Percentiles rank a stretch among this genome's conserved stretches.
Evolutionary conservation across 495 filamentous ascomycete genomes (phyloP).

Genomic region (Hyaloscypha hepaticicola): DNA sequence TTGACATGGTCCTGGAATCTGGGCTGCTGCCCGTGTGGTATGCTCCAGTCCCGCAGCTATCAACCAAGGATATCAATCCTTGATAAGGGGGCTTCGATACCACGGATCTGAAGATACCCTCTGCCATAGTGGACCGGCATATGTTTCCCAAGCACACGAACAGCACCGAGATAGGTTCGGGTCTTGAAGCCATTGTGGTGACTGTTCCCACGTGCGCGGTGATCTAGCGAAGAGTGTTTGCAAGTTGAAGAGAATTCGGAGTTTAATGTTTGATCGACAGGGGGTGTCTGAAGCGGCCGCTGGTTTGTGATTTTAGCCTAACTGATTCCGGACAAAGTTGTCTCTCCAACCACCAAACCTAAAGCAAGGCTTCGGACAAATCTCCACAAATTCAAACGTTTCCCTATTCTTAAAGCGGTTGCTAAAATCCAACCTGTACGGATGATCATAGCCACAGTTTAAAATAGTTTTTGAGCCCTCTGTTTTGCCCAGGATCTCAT

Average conservation of each 20-base stretch:
- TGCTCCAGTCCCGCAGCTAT: conserved; percentile 84
- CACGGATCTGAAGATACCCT: conserved; percentile 81
- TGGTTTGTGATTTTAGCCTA: too few species aligned
- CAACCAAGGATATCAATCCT: conserved; percentile 64
- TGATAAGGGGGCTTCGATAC: conserved; percentile 52
- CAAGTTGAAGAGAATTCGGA: neutral
- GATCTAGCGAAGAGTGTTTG: neutral
- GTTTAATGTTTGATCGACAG: neutral
- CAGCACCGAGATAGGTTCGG: conserved; percentile 66
- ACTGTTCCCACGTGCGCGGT: neutral
- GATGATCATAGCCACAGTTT: too few species aligned
- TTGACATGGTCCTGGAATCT: conserved; percentile 82
- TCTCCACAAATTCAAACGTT: too few species aligned
- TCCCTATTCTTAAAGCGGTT: too few species aligned
- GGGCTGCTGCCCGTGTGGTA: conserved; percentile 76
- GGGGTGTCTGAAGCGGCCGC: neutral
- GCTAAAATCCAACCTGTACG: too few species aligned
- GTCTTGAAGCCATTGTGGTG: conserved; percentile 9
- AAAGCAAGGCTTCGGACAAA: too few species aligned
- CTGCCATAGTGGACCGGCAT: conserved; percentile 92
- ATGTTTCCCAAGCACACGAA: conserved; percentile 99
- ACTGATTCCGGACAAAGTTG: too few species aligned
- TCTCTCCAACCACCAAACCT: too few species aligned
- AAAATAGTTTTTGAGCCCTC: too few species aligned
- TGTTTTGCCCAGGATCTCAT: too few species aligned